A percentile compares a stretch with the other conserved stretches of the same genome.
Evolutionary conservation across 139 green algal species (phyloP).

Genomic region (Tetraselmis chui): DNA sequence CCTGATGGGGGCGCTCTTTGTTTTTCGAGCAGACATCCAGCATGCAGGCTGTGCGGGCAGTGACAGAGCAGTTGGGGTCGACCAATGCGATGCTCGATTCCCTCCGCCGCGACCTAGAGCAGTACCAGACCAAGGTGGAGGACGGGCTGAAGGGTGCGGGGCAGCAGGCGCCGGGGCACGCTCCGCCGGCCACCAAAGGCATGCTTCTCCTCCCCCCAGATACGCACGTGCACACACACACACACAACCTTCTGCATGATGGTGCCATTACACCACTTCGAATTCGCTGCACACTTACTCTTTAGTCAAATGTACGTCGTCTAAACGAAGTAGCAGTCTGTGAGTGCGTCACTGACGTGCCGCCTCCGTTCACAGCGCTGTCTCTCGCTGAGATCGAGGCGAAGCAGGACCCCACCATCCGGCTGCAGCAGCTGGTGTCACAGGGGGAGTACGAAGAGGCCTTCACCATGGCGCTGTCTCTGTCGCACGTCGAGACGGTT

Average conservation of each 20-base stretch:
- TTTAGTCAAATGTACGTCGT: too few species aligned
- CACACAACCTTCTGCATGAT: too few species aligned
- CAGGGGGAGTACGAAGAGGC: constrained; percentile 42
- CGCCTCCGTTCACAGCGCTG: background rate
- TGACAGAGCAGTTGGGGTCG: background rate
- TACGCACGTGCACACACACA: background rate
- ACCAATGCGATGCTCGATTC: background rate
- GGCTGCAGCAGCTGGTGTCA: constrained; percentile 24
- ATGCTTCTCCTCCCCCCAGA: background rate
- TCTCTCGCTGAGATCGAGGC: constrained; percentile 35
- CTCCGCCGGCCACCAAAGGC: background rate
- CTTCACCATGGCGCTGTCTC: constrained; percentile 41
- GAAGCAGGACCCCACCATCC: constrained; percentile 28
- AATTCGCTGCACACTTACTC: too few species aligned
- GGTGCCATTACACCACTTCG: too few species aligned
- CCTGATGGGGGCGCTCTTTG: too few species aligned
- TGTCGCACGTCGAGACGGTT: constrained; percentile 52
- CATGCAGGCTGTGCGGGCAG: background rate
- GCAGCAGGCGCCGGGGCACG: background rate
- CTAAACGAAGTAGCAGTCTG: too few species aligned
- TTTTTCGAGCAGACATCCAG: background rate
- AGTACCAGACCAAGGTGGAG: background rate
- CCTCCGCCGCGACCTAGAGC: background rate
- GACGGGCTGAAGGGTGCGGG: background rate
- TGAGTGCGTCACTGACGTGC: too few species aligned